Conservation (phyloP, 1,139 yeast genomes). For the Arxiozyma slooffiae region DNA sequence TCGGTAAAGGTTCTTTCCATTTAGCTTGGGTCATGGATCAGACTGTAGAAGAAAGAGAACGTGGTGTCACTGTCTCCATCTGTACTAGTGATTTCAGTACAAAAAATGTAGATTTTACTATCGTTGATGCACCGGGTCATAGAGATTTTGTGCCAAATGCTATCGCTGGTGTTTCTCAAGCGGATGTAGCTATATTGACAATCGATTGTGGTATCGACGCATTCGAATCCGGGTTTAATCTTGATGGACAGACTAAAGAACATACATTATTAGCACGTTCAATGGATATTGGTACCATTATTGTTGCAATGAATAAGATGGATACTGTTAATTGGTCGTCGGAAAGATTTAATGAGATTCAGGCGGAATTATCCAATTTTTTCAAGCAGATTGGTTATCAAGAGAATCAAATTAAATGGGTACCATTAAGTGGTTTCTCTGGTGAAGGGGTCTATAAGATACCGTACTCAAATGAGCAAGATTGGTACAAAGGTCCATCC, state of each 20-base stretch:
- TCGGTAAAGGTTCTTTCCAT: constrained; percentile 89
- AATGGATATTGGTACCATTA: constrained; percentile 64
- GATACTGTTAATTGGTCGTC: constrained; percentile 67
- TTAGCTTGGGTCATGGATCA: constrained; percentile 98
- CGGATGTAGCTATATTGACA: constrained; percentile 44
- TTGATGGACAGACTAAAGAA: constrained; percentile 91
- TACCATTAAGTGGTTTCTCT: constrained; percentile 78
- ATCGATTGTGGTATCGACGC: constrained; percentile 72
- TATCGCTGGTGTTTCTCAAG: constrained; percentile 94
- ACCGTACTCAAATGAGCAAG: constrained; percentile 25
- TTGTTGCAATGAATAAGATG: constrained; percentile 82
- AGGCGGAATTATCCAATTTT: constrained; percentile 47
- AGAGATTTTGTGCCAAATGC: constrained; percentile 96
- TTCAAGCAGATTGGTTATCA: constrained; percentile 57
- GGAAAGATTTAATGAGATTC: constrained; percentile 54
- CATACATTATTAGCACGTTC: constrained; percentile 78
- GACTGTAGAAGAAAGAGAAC: constrained; percentile 74
- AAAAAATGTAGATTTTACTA: constrained; percentile 53
- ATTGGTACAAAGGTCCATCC: constrained; percentile 65
- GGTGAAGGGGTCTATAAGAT: constrained; percentile 66
- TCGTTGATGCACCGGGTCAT: constrained; percentile 98
- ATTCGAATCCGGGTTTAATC: constrained; percentile 77
- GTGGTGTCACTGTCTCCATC: constrained; percentile 92
- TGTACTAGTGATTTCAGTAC: constrained; percentile 82
- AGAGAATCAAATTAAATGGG: constrained; percentile 43